Conservation (phyloP, 495 filamentous ascomycete species). For the Xeromyces bisporus region DNA sequence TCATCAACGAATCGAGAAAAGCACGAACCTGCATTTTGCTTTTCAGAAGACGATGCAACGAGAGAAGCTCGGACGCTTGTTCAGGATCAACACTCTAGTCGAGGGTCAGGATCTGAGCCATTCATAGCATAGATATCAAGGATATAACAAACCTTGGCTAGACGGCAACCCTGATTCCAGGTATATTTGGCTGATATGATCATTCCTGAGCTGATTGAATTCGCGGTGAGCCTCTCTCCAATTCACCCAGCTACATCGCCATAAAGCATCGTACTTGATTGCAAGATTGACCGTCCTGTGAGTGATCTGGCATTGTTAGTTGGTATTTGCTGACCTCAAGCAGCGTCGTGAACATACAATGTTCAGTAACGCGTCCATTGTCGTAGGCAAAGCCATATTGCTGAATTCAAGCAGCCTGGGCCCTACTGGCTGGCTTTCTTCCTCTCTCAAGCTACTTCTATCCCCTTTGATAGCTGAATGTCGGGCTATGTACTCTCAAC, state of each 20-base stretch:
- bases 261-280: slow-evolving; percentile 35
- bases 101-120: slow-evolving; percentile 1
- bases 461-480: too few relatives aligned
- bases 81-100: slow-evolving; percentile 48
- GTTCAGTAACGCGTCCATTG: neutral
- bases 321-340: neutral
- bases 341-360: neutral
- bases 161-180: slow-evolving; percentile 58
- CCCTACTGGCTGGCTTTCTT: too few relatives aligned
- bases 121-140: neutral
- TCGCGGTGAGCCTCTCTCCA: slow-evolving; percentile 4
- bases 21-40: slow-evolving; percentile 63
- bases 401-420: too few relatives aligned
- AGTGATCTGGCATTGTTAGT: slow-evolving; percentile 35
- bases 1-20: neutral
- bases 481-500: too few relatives aligned
- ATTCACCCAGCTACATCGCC: neutral
- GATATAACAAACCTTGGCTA: slow-evolving; percentile 47
- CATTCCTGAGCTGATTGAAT: slow-evolving; percentile 52
- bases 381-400: neutral
- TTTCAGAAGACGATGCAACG: slow-evolving; percentile 58
- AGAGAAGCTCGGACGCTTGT: slow-evolving; percentile 49
- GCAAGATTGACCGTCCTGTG: slow-evolving; percentile 86
- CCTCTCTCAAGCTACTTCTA: too few relatives aligned
- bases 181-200: slow-evolving; percentile 76